phyloP scores from a whole-genome alignment of 768 basidiomycete species.

The Phanerodontia chrysosporium region DNA sequence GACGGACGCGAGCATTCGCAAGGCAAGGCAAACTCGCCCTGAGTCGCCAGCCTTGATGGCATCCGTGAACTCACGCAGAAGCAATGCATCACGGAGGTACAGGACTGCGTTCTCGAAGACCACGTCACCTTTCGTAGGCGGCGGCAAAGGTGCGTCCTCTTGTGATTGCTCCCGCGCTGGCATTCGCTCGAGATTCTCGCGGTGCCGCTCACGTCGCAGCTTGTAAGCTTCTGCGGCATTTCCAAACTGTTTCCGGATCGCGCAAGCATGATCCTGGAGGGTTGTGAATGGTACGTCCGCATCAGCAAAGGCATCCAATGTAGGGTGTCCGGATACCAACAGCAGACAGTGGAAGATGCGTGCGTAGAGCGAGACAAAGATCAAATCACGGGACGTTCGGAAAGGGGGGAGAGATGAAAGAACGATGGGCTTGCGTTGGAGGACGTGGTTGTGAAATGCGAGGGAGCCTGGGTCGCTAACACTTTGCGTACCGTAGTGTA shows the following conservation, averaged over 20 bases:
- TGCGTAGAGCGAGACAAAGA: conserved; percentile 32
- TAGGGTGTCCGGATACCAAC: conserved; percentile 17
- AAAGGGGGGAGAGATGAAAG: conserved; percentile 31
- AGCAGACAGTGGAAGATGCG: conserved; percentile 31
- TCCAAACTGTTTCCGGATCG: conserved; percentile 22
- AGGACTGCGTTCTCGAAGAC: conserved; percentile 19
- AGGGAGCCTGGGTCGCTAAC: conserved; percentile 30
- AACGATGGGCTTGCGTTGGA: conserved; percentile 32
- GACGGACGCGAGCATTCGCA: not conserved
- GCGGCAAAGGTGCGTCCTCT: too few relatives aligned
- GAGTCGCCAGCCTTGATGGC: conserved; percentile 29
- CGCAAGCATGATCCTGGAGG: conserved; percentile 18
- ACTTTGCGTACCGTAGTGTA: conserved; percentile 32
- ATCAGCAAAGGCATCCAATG: not conserved
- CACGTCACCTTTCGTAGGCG: conserved; percentile 10
- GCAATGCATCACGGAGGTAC: conserved; percentile 28
- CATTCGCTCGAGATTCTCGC: not conserved
- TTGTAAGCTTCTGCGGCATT: conserved; percentile 14
- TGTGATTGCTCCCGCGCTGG: not conserved
- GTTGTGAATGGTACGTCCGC: not conserved
- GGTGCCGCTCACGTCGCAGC: conserved; percentile 12
- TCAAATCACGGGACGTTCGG: conserved; percentile 31
- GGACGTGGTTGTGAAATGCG: conserved; percentile 30
- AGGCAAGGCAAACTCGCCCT: conserved; percentile 19
- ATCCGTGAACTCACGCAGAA: conserved; percentile 26